Conservation (phyloP, 2,329 filamentous ascomycete species). For the Penicillium brasilianum region DNA sequence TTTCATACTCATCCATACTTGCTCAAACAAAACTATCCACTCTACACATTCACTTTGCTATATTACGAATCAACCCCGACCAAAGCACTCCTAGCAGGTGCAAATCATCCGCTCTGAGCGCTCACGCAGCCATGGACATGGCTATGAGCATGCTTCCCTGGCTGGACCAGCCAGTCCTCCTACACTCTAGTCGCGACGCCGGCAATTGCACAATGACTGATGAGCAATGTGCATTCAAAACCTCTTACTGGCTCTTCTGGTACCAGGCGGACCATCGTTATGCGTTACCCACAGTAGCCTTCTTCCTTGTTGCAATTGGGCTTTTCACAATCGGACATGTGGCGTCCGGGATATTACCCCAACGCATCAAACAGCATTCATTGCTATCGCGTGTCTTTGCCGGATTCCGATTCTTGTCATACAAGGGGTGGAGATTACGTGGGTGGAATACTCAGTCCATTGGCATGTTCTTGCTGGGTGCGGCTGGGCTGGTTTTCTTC, state of each 20-base stretch:
- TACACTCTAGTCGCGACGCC: constrained; percentile 30
- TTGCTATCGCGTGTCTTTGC: constrained; percentile 34
- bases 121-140: constrained; percentile 4
- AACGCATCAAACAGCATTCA: constrained; percentile 20
- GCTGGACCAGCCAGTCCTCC: constrained; percentile 32
- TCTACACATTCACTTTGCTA: too few species aligned
- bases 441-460: constrained; percentile 51
- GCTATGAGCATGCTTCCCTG: constrained; percentile 29
- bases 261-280: constrained; percentile 59
- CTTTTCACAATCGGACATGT: constrained; percentile 52
- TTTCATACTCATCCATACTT: neutral
- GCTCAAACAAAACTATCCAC: neutral
- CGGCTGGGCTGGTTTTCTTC: constrained; percentile 52
- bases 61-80: too few species aligned
- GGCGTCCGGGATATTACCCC: constrained; percentile 9
- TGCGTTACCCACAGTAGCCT: constrained; percentile 56
- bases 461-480: constrained; percentile 49
- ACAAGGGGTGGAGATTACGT: constrained; percentile 29
- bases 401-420: constrained; percentile 43
- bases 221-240: constrained; percentile 33
- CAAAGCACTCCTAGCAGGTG: neutral
- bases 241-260: constrained; percentile 38
- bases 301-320: constrained; percentile 55
- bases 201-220: constrained; percentile 32
- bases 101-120: neutral